phyloP scores from a whole-genome alignment of 371 early-diverging fungal genomes.

The Parasitella parasitica region DNA sequence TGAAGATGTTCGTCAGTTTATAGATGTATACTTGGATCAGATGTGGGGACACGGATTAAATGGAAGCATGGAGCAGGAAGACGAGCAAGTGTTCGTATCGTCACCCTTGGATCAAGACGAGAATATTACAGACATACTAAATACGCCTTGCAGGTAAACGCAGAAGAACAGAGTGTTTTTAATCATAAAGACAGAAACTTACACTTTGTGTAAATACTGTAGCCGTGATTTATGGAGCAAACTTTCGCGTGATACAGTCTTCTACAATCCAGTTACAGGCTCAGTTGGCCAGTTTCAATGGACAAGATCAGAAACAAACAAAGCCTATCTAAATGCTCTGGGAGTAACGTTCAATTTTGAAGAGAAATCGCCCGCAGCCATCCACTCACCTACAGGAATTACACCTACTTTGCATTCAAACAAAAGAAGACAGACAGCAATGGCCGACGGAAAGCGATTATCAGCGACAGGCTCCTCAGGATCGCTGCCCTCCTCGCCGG shows the following conservation, averaged over 20 bases:
- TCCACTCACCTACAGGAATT: background rate
- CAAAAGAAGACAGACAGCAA: slow-evolving; percentile 13
- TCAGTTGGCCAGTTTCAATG: slow-evolving; percentile 53
- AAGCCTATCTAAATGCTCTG: slow-evolving; percentile 43
- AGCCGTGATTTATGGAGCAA: slow-evolving; percentile 49
- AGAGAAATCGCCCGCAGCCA: slow-evolving; percentile 2
- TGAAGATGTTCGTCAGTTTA: slow-evolving; percentile 10
- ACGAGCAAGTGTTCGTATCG: background rate
- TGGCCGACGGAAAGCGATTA: background rate
- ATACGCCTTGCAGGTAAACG: slow-evolving; percentile 32
- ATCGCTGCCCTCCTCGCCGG: background rate
- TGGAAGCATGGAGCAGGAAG: background rate
- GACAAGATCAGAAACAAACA: slow-evolving; percentile 54
- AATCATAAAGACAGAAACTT: no score
- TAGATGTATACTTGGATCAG: slow-evolving; percentile 16
- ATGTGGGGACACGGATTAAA: slow-evolving; percentile 2
- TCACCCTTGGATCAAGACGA: slow-evolving; percentile 1
- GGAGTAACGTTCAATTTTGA: slow-evolving; percentile 44
- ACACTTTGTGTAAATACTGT: background rate
- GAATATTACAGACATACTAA: slow-evolving; percentile 5
- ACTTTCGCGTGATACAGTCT: slow-evolving; percentile 50
- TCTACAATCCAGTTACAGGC: slow-evolving; percentile 52
- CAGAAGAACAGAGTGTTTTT: no score
- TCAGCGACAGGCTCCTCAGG: background rate
- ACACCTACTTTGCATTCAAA: background rate